A percentile compares a stretch with the other conserved stretches of the same genome.
Conservation (phyloP, 306 rosid genomes). For the Styphnolobium japonicum region DNA sequence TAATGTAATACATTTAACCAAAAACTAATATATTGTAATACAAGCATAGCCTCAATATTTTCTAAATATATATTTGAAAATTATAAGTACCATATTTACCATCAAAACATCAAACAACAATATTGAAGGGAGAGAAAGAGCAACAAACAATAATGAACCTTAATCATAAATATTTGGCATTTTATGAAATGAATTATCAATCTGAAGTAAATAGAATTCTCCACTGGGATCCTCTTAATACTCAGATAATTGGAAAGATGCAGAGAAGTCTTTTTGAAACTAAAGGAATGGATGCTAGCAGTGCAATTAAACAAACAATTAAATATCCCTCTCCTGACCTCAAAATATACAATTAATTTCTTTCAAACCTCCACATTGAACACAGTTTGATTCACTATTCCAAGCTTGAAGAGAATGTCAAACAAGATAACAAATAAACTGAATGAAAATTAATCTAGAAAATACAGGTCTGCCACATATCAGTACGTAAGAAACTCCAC, state of each 20-base stretch:
- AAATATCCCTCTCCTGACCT: neutral
- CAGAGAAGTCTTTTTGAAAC: neutral
- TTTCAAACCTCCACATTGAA: constrained; percentile 14
- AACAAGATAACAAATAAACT: neutral
- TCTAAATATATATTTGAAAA: no score
- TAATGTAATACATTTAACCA: no score
- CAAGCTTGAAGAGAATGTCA: neutral
- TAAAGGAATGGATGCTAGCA: neutral
- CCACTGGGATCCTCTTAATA: neutral
- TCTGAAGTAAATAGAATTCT: neutral
- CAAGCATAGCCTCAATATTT: no score
- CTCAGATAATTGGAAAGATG: neutral
- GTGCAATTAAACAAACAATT: neutral
- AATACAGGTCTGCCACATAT: neutral
- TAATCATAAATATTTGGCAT: no score
- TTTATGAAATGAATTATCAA: no score
- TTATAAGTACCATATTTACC: no score
- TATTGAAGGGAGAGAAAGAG: no score
- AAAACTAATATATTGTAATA: no score
- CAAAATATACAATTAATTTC: neutral
- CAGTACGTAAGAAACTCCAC: neutral
- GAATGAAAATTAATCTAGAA: neutral
- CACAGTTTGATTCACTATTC: neutral
- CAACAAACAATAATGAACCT: no score
- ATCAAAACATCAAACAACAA: no score